phyloP scores from a whole-genome alignment of 495 filamentous ascomycete species.

The Neurospora sp. region DNA sequence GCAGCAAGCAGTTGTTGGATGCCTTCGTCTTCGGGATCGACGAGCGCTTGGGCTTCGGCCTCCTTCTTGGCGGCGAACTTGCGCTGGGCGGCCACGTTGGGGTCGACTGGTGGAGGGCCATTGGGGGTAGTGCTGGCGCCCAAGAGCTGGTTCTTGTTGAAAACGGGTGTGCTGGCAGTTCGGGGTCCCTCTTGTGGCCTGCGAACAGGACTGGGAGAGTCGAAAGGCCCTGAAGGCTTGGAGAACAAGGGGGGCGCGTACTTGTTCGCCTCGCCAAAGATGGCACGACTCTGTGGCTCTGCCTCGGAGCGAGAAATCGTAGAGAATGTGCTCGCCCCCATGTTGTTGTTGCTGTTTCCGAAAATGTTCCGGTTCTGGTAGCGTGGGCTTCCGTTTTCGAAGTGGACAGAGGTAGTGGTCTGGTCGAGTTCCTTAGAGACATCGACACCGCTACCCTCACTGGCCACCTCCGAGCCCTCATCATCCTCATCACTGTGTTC shows the following conservation, averaged over 20 bases:
- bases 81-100: slow-evolving; percentile 30
- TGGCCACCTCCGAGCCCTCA: slow-evolving; percentile 33
- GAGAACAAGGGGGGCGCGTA: slow-evolving; percentile 44
- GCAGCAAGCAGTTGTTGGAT: slow-evolving; percentile 39
- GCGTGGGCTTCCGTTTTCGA: neutral
- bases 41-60: slow-evolving; percentile 37
- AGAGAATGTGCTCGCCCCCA: slow-evolving; percentile 32
- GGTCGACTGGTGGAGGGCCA: slow-evolving; percentile 18
- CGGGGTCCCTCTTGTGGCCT: slow-evolving; percentile 39
- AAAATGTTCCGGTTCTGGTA: neutral
- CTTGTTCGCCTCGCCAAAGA: slow-evolving; percentile 59
- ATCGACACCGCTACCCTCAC: slow-evolving; percentile 53
- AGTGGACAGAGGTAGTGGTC: slow-evolving; percentile 22
- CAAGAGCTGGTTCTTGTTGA: slow-evolving; percentile 17
- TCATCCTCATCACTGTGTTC: slow-evolving; percentile 33
- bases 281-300: slow-evolving; percentile 28
- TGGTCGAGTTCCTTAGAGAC: slow-evolving; percentile 59
- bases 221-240: slow-evolving; percentile 54
- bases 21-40: slow-evolving; percentile 48
- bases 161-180: slow-evolving; percentile 48
- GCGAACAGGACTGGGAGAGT: slow-evolving; percentile 69
- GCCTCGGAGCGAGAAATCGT: slow-evolving; percentile 38
- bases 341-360: neutral
- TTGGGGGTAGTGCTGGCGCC: slow-evolving; percentile 11
- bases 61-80: slow-evolving; percentile 36